Evolutionary conservation across 768 basidiomycete species (phyloP).

Genomic region (Strobilomyces echinocephalus): DNA sequence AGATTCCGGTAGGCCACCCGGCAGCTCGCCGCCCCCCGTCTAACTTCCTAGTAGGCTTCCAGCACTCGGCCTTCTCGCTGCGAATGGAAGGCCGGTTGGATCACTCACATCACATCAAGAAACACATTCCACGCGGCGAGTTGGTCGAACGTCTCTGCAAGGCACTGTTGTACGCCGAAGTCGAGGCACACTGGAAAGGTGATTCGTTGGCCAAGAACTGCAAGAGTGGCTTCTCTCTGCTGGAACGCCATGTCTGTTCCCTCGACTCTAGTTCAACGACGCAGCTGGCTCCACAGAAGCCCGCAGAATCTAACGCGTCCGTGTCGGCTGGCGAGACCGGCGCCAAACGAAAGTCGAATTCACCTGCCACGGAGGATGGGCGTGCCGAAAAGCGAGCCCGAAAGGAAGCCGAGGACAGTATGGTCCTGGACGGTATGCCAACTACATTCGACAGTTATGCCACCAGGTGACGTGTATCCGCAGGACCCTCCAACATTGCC

Average conservation of each 20-base stretch:
- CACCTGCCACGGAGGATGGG: slow-evolving; percentile 40
- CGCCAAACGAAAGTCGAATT: slow-evolving; percentile 50
- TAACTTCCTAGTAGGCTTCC: slow-evolving; percentile 50
- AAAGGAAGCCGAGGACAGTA: slow-evolving; percentile 43
- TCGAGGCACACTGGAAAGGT: slow-evolving; percentile 76
- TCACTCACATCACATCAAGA: slow-evolving; percentile 59
- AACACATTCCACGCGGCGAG: slow-evolving; percentile 77
- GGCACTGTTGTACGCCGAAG: slow-evolving; percentile 75
- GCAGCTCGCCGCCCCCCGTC: slow-evolving; percentile 1
- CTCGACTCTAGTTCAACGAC: slow-evolving; percentile 35
- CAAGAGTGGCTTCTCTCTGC: slow-evolving; percentile 66
- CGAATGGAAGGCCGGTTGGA: slow-evolving; percentile 71
- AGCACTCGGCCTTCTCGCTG: slow-evolving; percentile 78
- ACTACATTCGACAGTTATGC: slow-evolving; percentile 27
- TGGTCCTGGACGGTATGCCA: slow-evolving; percentile 40
- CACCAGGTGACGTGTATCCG: not conserved
- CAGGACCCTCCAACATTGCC: slow-evolving; percentile 12
- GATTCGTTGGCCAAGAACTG: slow-evolving; percentile 60
- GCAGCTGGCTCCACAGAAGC: slow-evolving; percentile 15
- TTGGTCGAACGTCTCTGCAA: slow-evolving; percentile 77
- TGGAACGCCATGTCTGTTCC: slow-evolving; percentile 71
- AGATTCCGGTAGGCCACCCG: slow-evolving; percentile 59
- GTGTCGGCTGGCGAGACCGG: slow-evolving; percentile 18
- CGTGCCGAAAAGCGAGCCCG: slow-evolving; percentile 63
- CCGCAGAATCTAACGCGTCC: slow-evolving; percentile 9